Evolutionary conservation across 1,139 yeast genomes (phyloP).

Genomic region (Pichia sp.): DNA sequence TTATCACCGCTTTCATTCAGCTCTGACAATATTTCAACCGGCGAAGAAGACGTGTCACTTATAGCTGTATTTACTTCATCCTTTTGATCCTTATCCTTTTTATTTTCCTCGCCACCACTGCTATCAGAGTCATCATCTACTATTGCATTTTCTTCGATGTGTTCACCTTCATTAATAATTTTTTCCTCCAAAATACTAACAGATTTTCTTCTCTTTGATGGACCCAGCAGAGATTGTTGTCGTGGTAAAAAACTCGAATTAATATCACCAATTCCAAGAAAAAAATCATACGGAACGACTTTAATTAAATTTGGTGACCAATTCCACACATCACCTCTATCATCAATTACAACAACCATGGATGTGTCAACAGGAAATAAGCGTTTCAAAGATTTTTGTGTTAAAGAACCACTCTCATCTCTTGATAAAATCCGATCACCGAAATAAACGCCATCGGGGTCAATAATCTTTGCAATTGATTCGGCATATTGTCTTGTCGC

Average conservation of each 20-base stretch:
- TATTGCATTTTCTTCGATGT: slow-evolving; percentile 28
- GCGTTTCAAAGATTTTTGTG: slow-evolving; percentile 82
- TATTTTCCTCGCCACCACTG: slow-evolving; percentile 1
- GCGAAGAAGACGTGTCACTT: slow-evolving; percentile 30
- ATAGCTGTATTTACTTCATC: slow-evolving; percentile 20
- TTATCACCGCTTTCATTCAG: slow-evolving; percentile 46
- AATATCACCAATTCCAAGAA: slow-evolving; percentile 96
- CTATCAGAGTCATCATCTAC: slow-evolving; percentile 19
- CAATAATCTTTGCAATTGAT: slow-evolving; percentile 84
- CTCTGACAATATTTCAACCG: slow-evolving; percentile 45
- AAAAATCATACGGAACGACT: slow-evolving; percentile 92
- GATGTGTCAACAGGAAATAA: slow-evolving; percentile 93
- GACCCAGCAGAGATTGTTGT: slow-evolving; percentile 66
- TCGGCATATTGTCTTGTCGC: slow-evolving; percentile 95
- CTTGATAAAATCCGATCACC: slow-evolving; percentile 88
- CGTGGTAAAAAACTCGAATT: slow-evolving; percentile 88
- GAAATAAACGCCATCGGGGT: slow-evolving; percentile 79
- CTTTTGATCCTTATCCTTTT: background rate
- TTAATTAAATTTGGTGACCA: slow-evolving; percentile 90
- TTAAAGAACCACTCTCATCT: slow-evolving; percentile 90
- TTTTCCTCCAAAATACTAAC: slow-evolving; percentile 45
- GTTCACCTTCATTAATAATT: slow-evolving; percentile 22
- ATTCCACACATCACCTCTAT: slow-evolving; percentile 98
- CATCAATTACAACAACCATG: slow-evolving; percentile 95
- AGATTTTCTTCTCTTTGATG: slow-evolving; percentile 54